Evolutionary conservation across 2,329 filamentous ascomycete species (phyloP), one percentile per base, ranked within the genome.

Genomic region (Claviceps arundinis): DNA sequence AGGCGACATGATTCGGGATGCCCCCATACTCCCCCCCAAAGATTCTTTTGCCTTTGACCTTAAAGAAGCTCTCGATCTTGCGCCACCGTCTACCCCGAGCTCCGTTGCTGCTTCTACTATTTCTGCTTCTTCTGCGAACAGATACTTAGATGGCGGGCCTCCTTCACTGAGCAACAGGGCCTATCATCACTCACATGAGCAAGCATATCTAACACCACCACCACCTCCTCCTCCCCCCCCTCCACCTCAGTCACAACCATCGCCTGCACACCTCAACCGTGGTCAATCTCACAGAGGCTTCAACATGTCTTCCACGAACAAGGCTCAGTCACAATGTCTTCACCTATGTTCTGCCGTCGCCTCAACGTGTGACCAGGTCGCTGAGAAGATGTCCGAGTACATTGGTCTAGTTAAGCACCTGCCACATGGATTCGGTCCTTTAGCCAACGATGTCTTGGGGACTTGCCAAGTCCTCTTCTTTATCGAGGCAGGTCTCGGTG

Each of bases 391-490:
- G 70, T 72, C 84, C 42, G 81, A 84, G 62, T 84, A 81, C 56
- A 70, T 83, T 22, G 77, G 75, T 51, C 73, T 75, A 4, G 72
- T 74, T 53, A 80, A 78, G 58, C 67, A 73, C 58, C 71, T 75
- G 38, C 75, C 76, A 0, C 67, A 73, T 50, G 76, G 77, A 37
- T 79, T 84, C 62, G 74, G 77, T 54, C 68, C 72, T 26, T 72
- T 87, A 19, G 81, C 82, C 9, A 74, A 76, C 55, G 80, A 83
- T 56, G 85, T 86, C 60, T 73, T 87, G 53, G 81, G 85, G 52
- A 78, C 80, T 5, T 83, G 78, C 62, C 76, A 81, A 51, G 77
- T 81, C 43, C 70, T 87, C 43, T 84, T 81, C 72, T 77, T 79
- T n/a, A 81, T 86, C 55, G 81, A 85, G 64, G 76, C 79, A 22